Evolutionary conservation across 169 alveolate genomes (phyloP).

Genomic region (Perkinsus chesapeaki): DNA sequence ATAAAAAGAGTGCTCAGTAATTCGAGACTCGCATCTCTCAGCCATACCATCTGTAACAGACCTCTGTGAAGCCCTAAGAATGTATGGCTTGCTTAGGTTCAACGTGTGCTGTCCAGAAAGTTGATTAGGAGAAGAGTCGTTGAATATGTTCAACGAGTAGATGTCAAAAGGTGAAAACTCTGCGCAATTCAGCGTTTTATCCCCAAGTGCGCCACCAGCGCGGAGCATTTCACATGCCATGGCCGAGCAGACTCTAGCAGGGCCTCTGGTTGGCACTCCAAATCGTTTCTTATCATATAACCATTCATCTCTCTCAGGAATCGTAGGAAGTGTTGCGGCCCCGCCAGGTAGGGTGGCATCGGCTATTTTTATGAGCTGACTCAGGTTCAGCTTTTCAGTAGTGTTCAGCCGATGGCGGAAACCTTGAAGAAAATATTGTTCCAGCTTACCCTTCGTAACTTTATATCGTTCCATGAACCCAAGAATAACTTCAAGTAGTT

Average conservation of each 20-base stretch:
- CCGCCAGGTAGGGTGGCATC: neutral
- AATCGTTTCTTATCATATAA: neutral
- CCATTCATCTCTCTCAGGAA: neutral
- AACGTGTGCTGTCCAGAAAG: no score
- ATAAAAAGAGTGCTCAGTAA: no score
- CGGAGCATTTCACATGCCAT: neutral
- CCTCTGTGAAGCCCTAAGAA: no score
- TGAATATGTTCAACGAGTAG: no score
- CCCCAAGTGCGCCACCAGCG: neutral
- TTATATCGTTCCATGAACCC: no score
- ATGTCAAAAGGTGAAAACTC: neutral
- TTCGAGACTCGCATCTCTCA: no score
- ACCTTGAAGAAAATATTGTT: no score
- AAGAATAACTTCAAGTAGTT: no score
- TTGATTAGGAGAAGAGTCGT: no score
- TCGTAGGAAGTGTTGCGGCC: neutral
- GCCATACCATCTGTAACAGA: no score
- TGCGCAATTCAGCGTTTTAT: neutral
- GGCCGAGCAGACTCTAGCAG: neutral
- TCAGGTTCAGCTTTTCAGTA: neutral
- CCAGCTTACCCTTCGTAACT: neutral
- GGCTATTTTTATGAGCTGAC: neutral
- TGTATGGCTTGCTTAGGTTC: no score
- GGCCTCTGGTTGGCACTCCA: neutral
- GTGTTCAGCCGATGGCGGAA: neutral